Evolutionary conservation across 306 rosid species (phyloP).

Genomic region (Adenanthera pavonina): DNA sequence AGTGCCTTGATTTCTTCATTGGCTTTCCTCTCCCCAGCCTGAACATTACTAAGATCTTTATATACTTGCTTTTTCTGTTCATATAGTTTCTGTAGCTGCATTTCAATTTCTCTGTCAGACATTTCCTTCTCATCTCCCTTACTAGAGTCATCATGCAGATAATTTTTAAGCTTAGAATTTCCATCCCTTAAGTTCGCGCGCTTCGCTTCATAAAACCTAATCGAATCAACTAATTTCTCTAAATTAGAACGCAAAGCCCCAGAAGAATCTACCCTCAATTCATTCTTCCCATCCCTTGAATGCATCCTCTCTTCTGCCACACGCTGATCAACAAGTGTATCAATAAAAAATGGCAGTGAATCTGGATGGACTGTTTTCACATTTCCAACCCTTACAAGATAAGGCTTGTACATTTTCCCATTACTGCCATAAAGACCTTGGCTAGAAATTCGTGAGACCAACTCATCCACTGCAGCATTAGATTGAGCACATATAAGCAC

Average conservation of each 20-base stretch:
- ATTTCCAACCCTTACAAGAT: conserved; percentile 97
- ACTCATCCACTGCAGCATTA: conserved; percentile 97
- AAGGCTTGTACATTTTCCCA: conserved; percentile 88
- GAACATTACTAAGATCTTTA: conserved; percentile 77
- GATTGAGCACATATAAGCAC: conserved; percentile 98
- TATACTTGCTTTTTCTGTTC: conserved; percentile 88
- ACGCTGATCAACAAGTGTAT: conserved; percentile 90
- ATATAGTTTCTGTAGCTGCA: conserved; percentile 71
- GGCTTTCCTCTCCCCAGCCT: conserved; percentile 80
- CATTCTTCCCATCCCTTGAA: conserved; percentile 57
- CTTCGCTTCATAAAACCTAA: conserved; percentile 79
- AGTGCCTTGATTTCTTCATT: conserved; percentile 76
- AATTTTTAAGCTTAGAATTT: conserved; percentile 53
- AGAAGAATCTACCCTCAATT: conserved; percentile 59
- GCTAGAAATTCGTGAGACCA: conserved; percentile 88
- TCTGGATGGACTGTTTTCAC: conserved; percentile 83
- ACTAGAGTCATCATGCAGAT: conserved; percentile 45
- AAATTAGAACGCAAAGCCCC: conserved; percentile 67
- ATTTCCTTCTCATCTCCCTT: conserved; percentile 64
- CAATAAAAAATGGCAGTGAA: conserved; percentile 90
- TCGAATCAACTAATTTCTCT: conserved; percentile 79
- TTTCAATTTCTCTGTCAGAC: conserved; percentile 68
- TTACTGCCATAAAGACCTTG: conserved; percentile 77
- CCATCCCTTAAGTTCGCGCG: conserved; percentile 76
- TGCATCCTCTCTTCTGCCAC: conserved; percentile 77